These are phyloP conservation scores for Pleurotus djamor DNA, from an alignment of 768 basidiomycete species.

Conservation along the genomic window DNA sequence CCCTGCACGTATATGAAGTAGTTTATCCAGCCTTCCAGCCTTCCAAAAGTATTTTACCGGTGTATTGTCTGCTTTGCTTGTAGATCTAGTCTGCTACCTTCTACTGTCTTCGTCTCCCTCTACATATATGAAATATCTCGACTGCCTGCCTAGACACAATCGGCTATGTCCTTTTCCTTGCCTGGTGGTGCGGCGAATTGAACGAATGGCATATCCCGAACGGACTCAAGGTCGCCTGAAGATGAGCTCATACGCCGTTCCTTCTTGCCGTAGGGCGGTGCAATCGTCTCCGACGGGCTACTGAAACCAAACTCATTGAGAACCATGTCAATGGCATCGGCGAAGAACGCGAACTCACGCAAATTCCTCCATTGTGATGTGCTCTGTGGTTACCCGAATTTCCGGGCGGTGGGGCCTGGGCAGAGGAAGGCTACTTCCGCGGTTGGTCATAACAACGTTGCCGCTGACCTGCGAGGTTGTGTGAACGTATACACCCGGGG, in stretches of 20 bases:
- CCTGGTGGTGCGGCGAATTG: constrained; percentile 1
- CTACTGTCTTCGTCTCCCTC: background rate
- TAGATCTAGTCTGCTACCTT: background rate
- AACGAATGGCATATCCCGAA: constrained; percentile 1
- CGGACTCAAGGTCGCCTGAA: constrained; percentile 11
- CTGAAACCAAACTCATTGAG: background rate
- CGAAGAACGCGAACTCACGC: constrained; percentile 28
- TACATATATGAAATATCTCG: background rate
- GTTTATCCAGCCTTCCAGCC: background rate
- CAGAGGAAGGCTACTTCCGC: constrained; percentile 23
- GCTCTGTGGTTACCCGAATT: constrained; percentile 59
- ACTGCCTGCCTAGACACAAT: constrained; percentile 2
- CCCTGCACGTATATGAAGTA: too few species aligned
- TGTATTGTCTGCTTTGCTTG: background rate
- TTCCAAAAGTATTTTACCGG: background rate
- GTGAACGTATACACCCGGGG: constrained; percentile 42
- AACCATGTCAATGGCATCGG: background rate
- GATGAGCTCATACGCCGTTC: constrained; percentile 11
- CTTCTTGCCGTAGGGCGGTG: constrained; percentile 18
- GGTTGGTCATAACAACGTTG: constrained; percentile 21
- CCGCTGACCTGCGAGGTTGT: constrained; percentile 35
- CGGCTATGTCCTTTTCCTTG: constrained; percentile 9
- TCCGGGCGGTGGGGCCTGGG: constrained; percentile 38
- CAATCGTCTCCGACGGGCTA: constrained; percentile 14
- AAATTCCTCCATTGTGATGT: constrained; percentile 59